A percentile compares a stretch with the other conserved stretches of the same genome.
Conservation (phyloP, 2,329 filamentous ascomycete genomes). For the Aureobasidium sp. region DNA sequence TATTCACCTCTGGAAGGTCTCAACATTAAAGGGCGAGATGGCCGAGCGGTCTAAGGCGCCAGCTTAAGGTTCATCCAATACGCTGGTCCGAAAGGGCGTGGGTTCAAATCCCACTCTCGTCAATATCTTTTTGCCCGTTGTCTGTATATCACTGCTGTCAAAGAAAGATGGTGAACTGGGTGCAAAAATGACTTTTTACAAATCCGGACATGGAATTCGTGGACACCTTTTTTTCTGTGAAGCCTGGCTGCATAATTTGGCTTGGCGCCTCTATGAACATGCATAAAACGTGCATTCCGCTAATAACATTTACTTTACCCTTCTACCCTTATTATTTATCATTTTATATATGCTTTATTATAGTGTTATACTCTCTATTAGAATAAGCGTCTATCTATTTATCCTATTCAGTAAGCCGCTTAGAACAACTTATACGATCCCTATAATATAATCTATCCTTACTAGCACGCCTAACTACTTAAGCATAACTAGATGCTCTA, state of each 20-base stretch:
- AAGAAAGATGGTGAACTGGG: not conserved
- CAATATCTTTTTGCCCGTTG: not conserved
- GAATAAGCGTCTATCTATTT: too few relatives aligned
- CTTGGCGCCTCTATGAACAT: not conserved
- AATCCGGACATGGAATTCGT: not conserved
- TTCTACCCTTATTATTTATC: too few relatives aligned
- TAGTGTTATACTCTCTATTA: too few relatives aligned
- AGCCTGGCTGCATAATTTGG: not conserved
- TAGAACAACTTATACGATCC: too few relatives aligned
- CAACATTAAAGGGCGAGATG: not conserved
- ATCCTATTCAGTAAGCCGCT: too few relatives aligned
- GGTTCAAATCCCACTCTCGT: conserved; percentile 6
- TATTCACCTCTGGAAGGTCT: not conserved
- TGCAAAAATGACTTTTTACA: not conserved
- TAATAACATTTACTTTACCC: too few relatives aligned
- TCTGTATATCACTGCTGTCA: not conserved
- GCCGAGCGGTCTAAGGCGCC: conserved; percentile 8
- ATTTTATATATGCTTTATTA: too few relatives aligned
- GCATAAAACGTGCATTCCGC: not conserved
- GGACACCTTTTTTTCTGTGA: not conserved
- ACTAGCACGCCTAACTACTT: too few relatives aligned
- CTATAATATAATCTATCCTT: too few relatives aligned
- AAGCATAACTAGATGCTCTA: too few relatives aligned
- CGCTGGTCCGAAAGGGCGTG: conserved; percentile 4
- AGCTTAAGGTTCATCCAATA: conserved; percentile 6